Evolutionary conservation across 2,329 filamentous ascomycete species (phyloP).

Genomic region (Cytospora piceicola): DNA sequence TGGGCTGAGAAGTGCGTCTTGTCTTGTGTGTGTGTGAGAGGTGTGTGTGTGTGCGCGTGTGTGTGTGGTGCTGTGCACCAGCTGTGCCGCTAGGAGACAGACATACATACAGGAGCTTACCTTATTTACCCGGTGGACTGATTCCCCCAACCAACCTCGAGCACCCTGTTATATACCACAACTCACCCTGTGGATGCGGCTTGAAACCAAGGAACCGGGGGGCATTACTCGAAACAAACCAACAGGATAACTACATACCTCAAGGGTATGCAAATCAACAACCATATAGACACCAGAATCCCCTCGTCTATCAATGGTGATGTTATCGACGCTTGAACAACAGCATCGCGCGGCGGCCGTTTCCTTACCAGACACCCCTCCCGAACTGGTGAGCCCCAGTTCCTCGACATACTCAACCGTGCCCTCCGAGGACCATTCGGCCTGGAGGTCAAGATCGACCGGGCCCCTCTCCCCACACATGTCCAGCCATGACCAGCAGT

Average conservation of each 20-base stretch:
- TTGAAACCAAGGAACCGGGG: constrained; percentile 8
- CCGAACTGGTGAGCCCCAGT: constrained; percentile 57
- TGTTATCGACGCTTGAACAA: constrained; percentile 54
- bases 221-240: constrained; percentile 7
- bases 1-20: constrained; percentile 20
- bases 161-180: constrained; percentile 11
- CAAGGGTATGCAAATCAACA: constrained; percentile 3
- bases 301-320: constrained; percentile 54
- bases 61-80: constrained; percentile 5
- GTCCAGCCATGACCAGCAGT: constrained; percentile 59
- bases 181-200: constrained; percentile 11
- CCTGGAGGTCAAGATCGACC: constrained; percentile 47
- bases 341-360: constrained; percentile 44
- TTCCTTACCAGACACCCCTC: constrained; percentile 57
- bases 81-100: constrained; percentile 26
- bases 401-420: constrained; percentile 53
- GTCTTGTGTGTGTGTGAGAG: background rate
- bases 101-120: constrained; percentile 11
- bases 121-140: constrained; percentile 30
- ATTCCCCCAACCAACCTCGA: constrained; percentile 11
- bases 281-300: constrained; percentile 26
- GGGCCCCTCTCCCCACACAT: constrained; percentile 57
- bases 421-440: constrained; percentile 46
- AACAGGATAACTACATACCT: background rate
- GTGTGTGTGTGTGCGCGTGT: constrained; percentile 9